These are phyloP conservation scores for Psilocybe cubensis DNA, from an alignment of 768 basidiomycete species.

Conservation along the genomic window DNA sequence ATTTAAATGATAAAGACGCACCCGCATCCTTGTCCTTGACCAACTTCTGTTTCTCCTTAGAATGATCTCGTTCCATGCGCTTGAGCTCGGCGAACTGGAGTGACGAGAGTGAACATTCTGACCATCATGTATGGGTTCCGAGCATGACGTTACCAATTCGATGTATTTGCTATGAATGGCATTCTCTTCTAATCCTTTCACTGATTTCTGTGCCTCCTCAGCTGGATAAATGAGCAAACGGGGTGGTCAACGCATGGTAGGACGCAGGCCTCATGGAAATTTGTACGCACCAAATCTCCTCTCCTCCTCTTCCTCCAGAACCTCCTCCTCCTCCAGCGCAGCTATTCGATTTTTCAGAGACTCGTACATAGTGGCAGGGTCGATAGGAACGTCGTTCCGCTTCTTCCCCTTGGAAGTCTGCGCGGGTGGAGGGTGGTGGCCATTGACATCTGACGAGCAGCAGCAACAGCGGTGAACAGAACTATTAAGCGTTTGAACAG, in stretches of 20 bases:
- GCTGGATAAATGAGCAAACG: constrained; percentile 46
- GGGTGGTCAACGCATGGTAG: constrained; percentile 14
- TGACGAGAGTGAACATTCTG: constrained; percentile 13
- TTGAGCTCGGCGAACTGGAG: constrained; percentile 86
- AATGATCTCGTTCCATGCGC: constrained; percentile 83
- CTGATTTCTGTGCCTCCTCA: constrained; percentile 86
- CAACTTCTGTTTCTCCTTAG: constrained; percentile 91
- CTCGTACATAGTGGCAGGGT: constrained; percentile 88
- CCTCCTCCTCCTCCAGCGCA: constrained; percentile 86
- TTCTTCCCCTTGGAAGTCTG: constrained; percentile 66
- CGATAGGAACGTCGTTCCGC: constrained; percentile 71
- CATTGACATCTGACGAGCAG: constrained; percentile 45
- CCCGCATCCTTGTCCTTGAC: constrained; percentile 91
- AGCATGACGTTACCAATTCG: constrained; percentile 66
- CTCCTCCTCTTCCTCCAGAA: constrained; percentile 87
- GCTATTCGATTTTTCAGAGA: constrained; percentile 88
- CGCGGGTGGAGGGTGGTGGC: constrained; percentile 35
- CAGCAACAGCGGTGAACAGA: constrained; percentile 28
- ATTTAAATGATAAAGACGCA: constrained; percentile 31
- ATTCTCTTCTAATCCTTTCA: constrained; percentile 82
- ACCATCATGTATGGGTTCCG: constrained; percentile 15
- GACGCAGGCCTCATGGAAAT: constrained; percentile 18
- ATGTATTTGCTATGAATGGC: constrained; percentile 87
- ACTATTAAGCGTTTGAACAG: constrained; percentile 32
- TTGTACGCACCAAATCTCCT: constrained; percentile 65